Percentiles rank a stretch among this genome's conserved stretches.
phyloP scores from a whole-genome alignment of 306 rosid genomes.

The Castanopsis chinensis region DNA sequence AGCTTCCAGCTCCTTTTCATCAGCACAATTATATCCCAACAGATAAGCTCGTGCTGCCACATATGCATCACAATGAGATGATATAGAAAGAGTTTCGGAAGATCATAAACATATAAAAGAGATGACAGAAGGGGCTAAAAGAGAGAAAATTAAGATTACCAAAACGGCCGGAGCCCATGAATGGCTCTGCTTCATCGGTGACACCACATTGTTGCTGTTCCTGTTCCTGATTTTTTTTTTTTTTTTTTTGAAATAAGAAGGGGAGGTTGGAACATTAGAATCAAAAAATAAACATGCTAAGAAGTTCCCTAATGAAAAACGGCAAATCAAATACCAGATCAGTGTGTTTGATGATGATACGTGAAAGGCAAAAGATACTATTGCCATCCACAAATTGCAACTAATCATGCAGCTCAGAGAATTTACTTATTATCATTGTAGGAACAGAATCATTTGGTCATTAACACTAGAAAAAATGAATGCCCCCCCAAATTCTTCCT shows the following conservation, averaged over 20 bases:
- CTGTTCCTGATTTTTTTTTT: constrained; percentile 38
- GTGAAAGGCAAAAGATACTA: background rate
- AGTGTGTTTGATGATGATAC: background rate
- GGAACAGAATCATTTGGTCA: too few species aligned
- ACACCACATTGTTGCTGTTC: constrained; percentile 70
- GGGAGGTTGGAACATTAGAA: background rate
- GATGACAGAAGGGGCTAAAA: background rate
- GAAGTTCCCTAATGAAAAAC: background rate
- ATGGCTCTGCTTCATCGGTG: constrained; percentile 81
- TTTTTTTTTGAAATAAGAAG: background rate
- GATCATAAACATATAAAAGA: background rate
- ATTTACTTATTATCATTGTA: too few species aligned
- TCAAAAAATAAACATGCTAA: background rate
- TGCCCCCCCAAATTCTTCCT: too few species aligned
- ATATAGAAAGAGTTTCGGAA: background rate
- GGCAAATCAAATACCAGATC: background rate
- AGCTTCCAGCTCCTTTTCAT: constrained; percentile 88
- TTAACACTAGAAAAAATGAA: too few species aligned
- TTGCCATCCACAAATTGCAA: background rate
- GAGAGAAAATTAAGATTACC: constrained; percentile 40
- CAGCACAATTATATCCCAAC: constrained; percentile 87
- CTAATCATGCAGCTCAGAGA: background rate
- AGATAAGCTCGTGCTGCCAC: constrained; percentile 75
- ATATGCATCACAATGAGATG: constrained; percentile 21
- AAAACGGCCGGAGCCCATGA: constrained; percentile 96